Evolutionary conservation across 257 asterid genomes (phyloP), one percentile per base, ranked within the genome.

Genomic region (Solanum bulbocastanum): DNA sequence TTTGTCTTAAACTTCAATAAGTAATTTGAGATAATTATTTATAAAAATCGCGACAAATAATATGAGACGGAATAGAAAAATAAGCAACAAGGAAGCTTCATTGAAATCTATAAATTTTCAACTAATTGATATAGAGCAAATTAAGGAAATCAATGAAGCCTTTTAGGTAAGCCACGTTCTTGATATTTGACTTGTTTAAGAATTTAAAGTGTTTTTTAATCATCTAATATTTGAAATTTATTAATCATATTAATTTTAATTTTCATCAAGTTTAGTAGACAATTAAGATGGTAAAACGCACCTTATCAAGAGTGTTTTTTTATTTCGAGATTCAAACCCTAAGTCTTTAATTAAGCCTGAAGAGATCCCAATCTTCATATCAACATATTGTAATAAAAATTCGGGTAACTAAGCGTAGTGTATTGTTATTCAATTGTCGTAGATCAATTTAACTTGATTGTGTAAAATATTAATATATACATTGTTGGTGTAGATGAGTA

Each of bases 101-200:
- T 36, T 85, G 87, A 88, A 87, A 90, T 83, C 91, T 85, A 92
- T 88, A 90, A 40, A 32, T 8, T 78, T 79, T 46, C 85, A 46
- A 79, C 16, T 42, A 40, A 86, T 83, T 25, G n/a, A 81, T n/a
- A 2, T 18, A 71, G 90, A 89, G 94, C 60, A 27, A 90, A 91
- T 91, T 88, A 90, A 91, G 95, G 92, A 85, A 88, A 78, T 74
- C 91, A 81, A 90, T 87, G 89, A 39, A 40, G 83, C 75, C 90
- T 87, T 15, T 78, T 78, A 78, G 25, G 84, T 78, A 42, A 72
- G 71, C 37, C 44, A 78, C 62, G 65, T 78, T 78, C 62, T 78
- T 40, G 62, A 10, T 5, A 42, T 42, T 40, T n/a, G 62, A 78
- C 60, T 42, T 44, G 15, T 78, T 78, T 12, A 23, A 1, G 58